Conservation (phyloP, 495 filamentous ascomycete species). For the Penicillium argentinense region DNA sequence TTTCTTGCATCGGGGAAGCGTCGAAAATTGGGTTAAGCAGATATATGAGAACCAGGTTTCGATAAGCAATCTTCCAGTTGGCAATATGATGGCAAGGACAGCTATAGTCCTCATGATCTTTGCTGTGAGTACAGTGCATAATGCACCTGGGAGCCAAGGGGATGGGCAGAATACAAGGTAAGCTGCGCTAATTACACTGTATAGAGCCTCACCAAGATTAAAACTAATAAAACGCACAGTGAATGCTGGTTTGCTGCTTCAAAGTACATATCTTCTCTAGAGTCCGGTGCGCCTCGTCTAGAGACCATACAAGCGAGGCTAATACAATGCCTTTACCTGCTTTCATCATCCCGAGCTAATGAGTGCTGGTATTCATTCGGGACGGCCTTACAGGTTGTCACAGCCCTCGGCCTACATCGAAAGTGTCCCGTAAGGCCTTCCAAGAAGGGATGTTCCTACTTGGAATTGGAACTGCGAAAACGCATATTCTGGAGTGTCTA, state of each 20-base stretch:
- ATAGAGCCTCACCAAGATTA: neutral
- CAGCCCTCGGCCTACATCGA: slow-evolving; percentile 45
- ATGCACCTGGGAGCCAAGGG: slow-evolving; percentile 24
- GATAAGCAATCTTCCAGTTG: slow-evolving; percentile 34
- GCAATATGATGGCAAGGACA: slow-evolving; percentile 40
- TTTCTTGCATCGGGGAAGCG: slow-evolving; percentile 42
- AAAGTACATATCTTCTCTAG: slow-evolving; percentile 40
- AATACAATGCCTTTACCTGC: slow-evolving; percentile 45
- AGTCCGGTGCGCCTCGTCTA: slow-evolving; percentile 43
- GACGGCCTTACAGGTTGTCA: slow-evolving; percentile 45
- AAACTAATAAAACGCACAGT: slow-evolving; percentile 13
- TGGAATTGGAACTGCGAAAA: slow-evolving; percentile 46
- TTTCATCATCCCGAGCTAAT: slow-evolving; percentile 48
- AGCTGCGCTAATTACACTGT: slow-evolving; percentile 1
- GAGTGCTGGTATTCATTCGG: slow-evolving; percentile 52
- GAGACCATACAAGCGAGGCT: slow-evolving; percentile 47
- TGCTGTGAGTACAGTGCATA: slow-evolving; percentile 40
- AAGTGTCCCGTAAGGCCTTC: slow-evolving; percentile 31
- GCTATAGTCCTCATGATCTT: slow-evolving; percentile 47
- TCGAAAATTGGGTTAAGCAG: slow-evolving; percentile 39
- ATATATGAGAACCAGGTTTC: slow-evolving; percentile 39
- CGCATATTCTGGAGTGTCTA: slow-evolving; percentile 60
- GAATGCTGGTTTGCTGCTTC: slow-evolving; percentile 47
- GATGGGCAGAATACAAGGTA: slow-evolving; percentile 33
- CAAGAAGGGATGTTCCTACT: slow-evolving; percentile 31